phyloP scores from a whole-genome alignment of 768 basidiomycete genomes.

The Termitomyces sp. region DNA sequence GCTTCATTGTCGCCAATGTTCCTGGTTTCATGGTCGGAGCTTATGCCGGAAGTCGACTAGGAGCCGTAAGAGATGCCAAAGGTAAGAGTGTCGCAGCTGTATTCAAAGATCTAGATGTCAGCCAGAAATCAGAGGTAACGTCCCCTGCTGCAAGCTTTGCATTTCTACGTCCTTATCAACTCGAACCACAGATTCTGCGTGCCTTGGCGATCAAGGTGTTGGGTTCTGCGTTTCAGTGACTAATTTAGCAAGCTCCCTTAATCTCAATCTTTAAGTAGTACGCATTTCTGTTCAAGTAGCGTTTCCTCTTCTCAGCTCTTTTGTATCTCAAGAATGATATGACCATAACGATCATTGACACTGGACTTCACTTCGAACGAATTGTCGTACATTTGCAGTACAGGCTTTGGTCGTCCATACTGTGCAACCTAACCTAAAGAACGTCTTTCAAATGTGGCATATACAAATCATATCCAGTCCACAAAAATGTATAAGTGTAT shows the following conservation, averaged over 20 bases:
- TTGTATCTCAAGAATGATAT: too few species aligned
- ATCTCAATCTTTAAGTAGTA: background rate
- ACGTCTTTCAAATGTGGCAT: background rate
- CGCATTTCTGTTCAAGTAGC: background rate
- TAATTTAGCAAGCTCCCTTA: background rate
- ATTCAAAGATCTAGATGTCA: conserved; percentile 67
- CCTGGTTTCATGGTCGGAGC: conserved; percentile 86
- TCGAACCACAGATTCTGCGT: conserved; percentile 58
- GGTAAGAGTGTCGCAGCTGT: conserved; percentile 90
- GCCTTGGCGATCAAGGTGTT: conserved; percentile 80
- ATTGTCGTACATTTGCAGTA: too few species aligned
- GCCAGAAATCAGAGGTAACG: conserved; percentile 83
- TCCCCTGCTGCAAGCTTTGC: background rate
- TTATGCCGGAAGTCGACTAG: conserved; percentile 84
- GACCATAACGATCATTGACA: too few species aligned
- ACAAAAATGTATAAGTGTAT: background rate
- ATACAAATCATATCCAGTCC: background rate
- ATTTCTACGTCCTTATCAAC: background rate
- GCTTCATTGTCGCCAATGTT: conserved; percentile 66
- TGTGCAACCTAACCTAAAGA: too few species aligned
- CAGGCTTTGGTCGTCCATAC: too few species aligned
- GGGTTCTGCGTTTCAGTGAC: conserved; percentile 46
- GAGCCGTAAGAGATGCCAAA: conserved; percentile 90
- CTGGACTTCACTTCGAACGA: too few species aligned
- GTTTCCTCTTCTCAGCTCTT: background rate